These are phyloP conservation scores for Suillus weaverae DNA, from an alignment of 768 basidiomycete genomes.

Conservation along the genomic window DNA sequence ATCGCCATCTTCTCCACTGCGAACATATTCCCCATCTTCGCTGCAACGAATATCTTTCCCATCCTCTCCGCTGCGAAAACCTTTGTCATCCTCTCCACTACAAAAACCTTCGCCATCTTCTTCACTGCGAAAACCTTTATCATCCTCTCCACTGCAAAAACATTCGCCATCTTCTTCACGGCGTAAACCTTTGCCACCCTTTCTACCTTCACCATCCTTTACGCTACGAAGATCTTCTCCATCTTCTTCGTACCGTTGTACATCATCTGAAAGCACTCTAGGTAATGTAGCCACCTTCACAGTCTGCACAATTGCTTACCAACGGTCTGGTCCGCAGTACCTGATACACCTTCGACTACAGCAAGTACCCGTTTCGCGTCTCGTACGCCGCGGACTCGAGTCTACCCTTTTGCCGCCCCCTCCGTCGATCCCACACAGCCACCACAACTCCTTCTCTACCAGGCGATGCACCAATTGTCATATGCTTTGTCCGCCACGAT, in stretches of 20 bases:
- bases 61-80: not conserved
- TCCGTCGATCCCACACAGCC: slow-evolving; percentile 35
- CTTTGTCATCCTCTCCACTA: slow-evolving; percentile 13
- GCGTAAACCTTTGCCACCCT: too few relatives aligned
- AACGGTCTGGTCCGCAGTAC: not conserved
- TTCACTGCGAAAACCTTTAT: not conserved
- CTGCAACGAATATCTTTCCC: not conserved
- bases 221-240: not conserved
- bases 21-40: not conserved
- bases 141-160: slow-evolving; percentile 10
- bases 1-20: slow-evolving; percentile 16
- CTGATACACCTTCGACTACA: not conserved
- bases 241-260: not conserved
- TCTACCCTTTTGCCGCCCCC: slow-evolving; percentile 27
- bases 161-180: too few relatives aligned
- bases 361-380: slow-evolving; percentile 2
- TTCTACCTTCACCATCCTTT: not conserved
- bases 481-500: slow-evolving; percentile 37
- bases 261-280: not conserved
- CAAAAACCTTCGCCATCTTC: not conserved
- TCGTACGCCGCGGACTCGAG: slow-evolving; percentile 2
- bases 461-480: slow-evolving; percentile 43
- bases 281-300: not conserved
- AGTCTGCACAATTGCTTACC: not conserved
- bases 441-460: slow-evolving; percentile 37